Percentiles rank a stretch among this genome's conserved stretches.
Conservation (phyloP, 805 yeast genomes). For the Sugiyamaella marilandica region DNA sequence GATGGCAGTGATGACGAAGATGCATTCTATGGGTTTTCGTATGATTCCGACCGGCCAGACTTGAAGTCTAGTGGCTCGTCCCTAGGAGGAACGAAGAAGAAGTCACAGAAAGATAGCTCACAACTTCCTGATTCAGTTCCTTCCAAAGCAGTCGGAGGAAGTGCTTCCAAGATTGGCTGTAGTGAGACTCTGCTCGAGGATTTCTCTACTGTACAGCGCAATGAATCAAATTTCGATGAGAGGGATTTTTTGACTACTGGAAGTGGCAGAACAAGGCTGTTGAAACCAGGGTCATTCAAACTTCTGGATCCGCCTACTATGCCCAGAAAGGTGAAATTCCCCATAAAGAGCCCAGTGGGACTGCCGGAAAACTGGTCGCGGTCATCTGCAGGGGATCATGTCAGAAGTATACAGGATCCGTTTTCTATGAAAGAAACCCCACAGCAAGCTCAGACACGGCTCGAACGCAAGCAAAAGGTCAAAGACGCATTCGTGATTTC, state of each 20-base stretch:
- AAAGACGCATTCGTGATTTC: constrained; percentile 38
- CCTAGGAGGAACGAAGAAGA: too few species aligned
- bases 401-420: background rate
- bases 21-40: too few species aligned
- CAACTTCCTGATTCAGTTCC: too few species aligned
- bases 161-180: too few species aligned
- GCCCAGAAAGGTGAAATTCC: constrained; percentile 17
- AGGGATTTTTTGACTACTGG: constrained; percentile 17
- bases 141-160: too few species aligned
- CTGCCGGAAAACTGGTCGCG: constrained; percentile 10
- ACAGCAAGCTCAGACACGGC: constrained; percentile 18
- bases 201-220: background rate
- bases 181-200: too few species aligned
- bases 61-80: too few species aligned
- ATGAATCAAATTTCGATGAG: background rate
- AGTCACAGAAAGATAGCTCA: too few species aligned
- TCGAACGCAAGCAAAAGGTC: constrained; percentile 31
- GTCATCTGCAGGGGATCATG: background rate
- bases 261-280: constrained; percentile 14
- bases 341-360: constrained; percentile 10
- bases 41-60: too few species aligned
- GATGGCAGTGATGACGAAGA: too few species aligned
- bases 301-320: constrained; percentile 6
- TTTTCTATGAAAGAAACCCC: constrained; percentile 20
- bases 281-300: background rate